Evolutionary conservation across 179 eudicot genomes (phyloP), one percentile per base, ranked within the genome.

Genomic region (Silene noctiflora): DNA sequence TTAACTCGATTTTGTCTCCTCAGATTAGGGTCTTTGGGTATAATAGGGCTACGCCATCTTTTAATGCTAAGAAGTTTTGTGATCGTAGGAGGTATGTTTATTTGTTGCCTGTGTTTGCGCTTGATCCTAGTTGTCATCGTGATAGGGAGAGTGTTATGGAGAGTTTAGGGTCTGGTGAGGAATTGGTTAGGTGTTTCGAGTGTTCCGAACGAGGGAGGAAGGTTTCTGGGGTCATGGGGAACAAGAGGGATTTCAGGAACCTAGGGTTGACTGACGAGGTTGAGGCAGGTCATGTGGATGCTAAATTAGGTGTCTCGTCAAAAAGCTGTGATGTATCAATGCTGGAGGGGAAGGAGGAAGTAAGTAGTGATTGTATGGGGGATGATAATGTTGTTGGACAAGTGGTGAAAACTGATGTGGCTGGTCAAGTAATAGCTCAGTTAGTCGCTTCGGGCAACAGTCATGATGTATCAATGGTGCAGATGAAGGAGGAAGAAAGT

Each of bases 181-280:
- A 89, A 87, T 88, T 94, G 74, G 89, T 73, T 12, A 89, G 87
- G 90, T 94, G 98, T 60, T 73, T 82, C 19, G 91, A 80, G 81
- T 94, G 97, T 72, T 91, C 97, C 0, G 98, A 94, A 63, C 83
- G 97, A 63, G 98, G 98, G 0, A 79, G 98, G 53, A 94, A 94
- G 67, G 97, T 94, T 66, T 76, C 78, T 7, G 98, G 94, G 3
- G 56, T 89, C n/a, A 84, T 91, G 87, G 98, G 59, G 59, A 53
- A 53, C 5, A 53, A 17, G 4, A 53, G 19, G 59, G 48, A 42
- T 42, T 42, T 42, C 13, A 42, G 48, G 48, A 42, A 42, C 48
- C 48, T 4, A 9, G 10, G 44, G 10, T 39, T 7, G 44, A 6
- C 6, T 33, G 35, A 33, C 1, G 27, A 1, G 27, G 27, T n/a